These are phyloP conservation scores for Carex pumila DNA, from an alignment of 176 grass and related monocot genomes.

Conservation along the genomic window DNA sequence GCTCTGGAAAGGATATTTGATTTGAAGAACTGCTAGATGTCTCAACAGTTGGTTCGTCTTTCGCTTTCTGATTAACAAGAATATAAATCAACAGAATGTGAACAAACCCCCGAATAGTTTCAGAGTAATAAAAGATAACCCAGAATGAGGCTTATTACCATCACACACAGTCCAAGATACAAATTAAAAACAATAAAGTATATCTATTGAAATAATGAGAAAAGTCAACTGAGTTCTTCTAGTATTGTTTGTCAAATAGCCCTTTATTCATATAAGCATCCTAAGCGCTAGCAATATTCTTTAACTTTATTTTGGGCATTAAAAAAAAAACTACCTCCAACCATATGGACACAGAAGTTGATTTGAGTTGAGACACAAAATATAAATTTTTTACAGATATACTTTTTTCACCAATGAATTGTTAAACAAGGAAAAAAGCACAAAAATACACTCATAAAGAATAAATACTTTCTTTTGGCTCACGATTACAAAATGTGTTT, in stretches of 20 bases:
- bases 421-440: background rate
- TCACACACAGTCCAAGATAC: background rate
- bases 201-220: background rate
- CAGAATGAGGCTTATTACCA: background rate
- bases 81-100: background rate
- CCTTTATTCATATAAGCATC: background rate
- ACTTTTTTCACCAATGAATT: background rate
- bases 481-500: background rate
- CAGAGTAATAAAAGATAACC: background rate
- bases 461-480: background rate
- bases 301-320: background rate
- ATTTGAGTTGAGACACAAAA: background rate
- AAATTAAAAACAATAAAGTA: background rate
- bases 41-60: conserved; percentile 32
- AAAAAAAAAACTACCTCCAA: background rate
- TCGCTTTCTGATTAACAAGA: conserved; percentile 44
- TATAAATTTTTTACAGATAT: background rate
- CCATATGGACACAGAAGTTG: background rate
- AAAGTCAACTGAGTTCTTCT: background rate
- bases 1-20: conserved; percentile 56
- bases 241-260: conserved; percentile 13
- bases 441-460: background rate
- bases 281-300: background rate
- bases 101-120: background rate
- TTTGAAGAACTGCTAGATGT: conserved; percentile 42